phyloP scores from a whole-genome alignment of 805 yeast species.

The Saccharomycopsis selenospora region DNA sequence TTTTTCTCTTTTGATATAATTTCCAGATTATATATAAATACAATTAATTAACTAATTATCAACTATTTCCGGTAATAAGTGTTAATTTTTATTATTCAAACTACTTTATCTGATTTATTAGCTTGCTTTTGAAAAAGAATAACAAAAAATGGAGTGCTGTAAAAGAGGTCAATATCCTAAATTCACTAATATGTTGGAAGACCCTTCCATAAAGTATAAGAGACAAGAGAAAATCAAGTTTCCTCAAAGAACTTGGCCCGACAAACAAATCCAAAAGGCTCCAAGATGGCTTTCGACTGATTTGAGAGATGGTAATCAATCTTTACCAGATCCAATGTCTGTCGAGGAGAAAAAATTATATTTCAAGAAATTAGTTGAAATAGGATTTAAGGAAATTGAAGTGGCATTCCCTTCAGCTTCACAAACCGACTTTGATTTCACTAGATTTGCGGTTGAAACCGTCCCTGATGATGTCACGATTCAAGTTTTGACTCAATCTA shows the following conservation, averaged over 20 bases:
- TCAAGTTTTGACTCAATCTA: constrained; percentile 70
- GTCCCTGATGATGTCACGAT: constrained; percentile 71
- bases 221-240: constrained; percentile 49
- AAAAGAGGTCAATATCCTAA: constrained; percentile 18
- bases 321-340: constrained; percentile 78
- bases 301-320: constrained; percentile 75
- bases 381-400: constrained; percentile 77
- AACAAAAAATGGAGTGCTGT: constrained; percentile 22
- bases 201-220: constrained; percentile 58
- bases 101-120: no score
- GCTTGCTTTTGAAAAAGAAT: no score
- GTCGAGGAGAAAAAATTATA: constrained; percentile 67
- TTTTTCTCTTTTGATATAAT: no score
- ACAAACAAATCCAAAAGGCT: constrained; percentile 54
- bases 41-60: no score
- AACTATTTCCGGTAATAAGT: no score
- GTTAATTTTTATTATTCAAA: no score
- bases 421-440: constrained; percentile 76
- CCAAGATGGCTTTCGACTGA: constrained; percentile 81
- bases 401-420: constrained; percentile 79
- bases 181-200: constrained; percentile 47
- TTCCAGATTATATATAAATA: no score
- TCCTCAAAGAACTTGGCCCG: constrained; percentile 67
- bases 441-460: constrained; percentile 69
- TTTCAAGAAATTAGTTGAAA: constrained; percentile 61